Conservation (phyloP, 345 rosid genomes). For the Dovyalis caffra region DNA sequence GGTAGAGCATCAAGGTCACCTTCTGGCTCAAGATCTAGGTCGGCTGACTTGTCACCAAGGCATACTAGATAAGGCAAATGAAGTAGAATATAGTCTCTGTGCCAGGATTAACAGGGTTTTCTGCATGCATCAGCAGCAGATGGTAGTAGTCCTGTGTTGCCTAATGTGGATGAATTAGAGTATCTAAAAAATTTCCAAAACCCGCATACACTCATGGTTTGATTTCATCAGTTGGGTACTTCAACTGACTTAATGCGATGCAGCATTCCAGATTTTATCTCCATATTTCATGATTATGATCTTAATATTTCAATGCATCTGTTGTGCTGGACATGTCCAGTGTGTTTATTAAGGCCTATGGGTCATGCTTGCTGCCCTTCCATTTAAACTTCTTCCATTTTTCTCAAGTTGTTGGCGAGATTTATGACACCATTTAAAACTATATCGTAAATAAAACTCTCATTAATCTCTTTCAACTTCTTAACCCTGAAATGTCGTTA, state of each 20-base stretch:
- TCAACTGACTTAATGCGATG: not conserved
- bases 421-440: not conserved
- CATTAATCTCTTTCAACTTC: not conserved
- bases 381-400: not conserved
- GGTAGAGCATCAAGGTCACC: conserved; percentile 59
- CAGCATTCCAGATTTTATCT: not conserved
- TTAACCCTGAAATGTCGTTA: not conserved
- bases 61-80: conserved; percentile 21
- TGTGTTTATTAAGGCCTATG: not conserved
- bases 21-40: conserved; percentile 73
- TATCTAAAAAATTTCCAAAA: not conserved
- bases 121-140: not conserved
- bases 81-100: not conserved
- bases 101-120: not conserved
- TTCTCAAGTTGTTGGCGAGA: not conserved
- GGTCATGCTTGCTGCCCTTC: not conserved
- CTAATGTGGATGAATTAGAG: not conserved
- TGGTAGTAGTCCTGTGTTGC: not conserved
- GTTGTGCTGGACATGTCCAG: not conserved
- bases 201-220: not conserved
- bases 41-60: conserved; percentile 57
- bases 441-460: too few relatives aligned
- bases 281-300: not conserved
- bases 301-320: not conserved
- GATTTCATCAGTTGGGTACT: not conserved